Percentiles rank a stretch among this genome's conserved stretches.
Conservation (phyloP, 1,139 yeast species). For the Arxiozyma slooffiae region DNA sequence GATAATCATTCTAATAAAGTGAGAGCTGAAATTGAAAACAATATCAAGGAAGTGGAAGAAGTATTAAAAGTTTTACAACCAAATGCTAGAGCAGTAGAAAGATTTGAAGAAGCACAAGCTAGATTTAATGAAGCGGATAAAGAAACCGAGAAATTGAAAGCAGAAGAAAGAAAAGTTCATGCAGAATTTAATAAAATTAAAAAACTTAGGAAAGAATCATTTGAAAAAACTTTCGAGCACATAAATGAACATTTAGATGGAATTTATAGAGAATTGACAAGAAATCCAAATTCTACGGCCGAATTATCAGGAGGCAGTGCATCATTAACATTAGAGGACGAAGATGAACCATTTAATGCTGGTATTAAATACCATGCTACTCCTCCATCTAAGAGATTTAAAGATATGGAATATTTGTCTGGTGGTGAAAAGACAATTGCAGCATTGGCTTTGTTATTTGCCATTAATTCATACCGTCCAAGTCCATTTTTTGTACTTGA, state of each 20-base stretch:
- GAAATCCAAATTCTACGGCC: constrained; percentile 39
- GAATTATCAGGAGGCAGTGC: constrained; percentile 90
- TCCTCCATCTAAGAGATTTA: constrained; percentile 91
- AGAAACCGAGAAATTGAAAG: constrained; percentile 57
- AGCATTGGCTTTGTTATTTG: constrained; percentile 83
- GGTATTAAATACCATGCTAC: constrained; percentile 90
- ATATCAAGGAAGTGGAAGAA: constrained; percentile 45
- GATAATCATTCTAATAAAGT: constrained; percentile 30
- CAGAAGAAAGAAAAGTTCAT: constrained; percentile 47
- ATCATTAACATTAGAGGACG: constrained; percentile 74
- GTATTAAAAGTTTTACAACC: constrained; percentile 62
- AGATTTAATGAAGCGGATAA: constrained; percentile 52
- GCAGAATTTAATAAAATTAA: constrained; percentile 54
- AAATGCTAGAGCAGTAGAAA: constrained; percentile 68
- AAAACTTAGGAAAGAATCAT: constrained; percentile 47
- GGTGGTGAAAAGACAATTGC: constrained; percentile 98
- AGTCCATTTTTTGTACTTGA: constrained; percentile 94
- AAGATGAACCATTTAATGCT: constrained; percentile 74
- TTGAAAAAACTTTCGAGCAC: constrained; percentile 67
- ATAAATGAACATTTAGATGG: constrained; percentile 63
- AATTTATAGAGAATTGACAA: constrained; percentile 83
- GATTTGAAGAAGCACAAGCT: constrained; percentile 59
- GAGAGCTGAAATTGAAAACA: constrained; percentile 35
- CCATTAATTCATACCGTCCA: constrained; percentile 84
- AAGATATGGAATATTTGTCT: constrained; percentile 85